Evolutionary conservation across 1,139 yeast species (phyloP).

Genomic region (Candida dubliniensis): DNA sequence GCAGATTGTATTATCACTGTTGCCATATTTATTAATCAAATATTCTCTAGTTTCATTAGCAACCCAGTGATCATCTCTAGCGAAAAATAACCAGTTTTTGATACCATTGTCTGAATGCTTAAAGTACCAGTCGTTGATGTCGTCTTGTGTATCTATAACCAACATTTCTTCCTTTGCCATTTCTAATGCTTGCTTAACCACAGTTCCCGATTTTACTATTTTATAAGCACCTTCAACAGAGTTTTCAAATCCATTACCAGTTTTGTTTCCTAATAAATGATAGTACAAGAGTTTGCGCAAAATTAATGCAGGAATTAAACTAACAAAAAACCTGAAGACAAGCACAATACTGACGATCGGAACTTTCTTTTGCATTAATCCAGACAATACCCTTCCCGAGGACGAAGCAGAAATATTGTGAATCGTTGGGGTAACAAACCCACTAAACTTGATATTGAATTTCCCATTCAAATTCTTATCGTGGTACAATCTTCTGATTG

Average conservation of each 20-base stretch:
- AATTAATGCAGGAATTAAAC: slow-evolving; percentile 20
- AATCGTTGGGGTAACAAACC: slow-evolving; percentile 65
- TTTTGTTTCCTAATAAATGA: slow-evolving; percentile 6
- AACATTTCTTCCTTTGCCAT: slow-evolving; percentile 61
- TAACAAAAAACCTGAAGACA: slow-evolving; percentile 18
- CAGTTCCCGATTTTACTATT: slow-evolving; percentile 38
- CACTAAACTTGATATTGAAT: slow-evolving; percentile 41
- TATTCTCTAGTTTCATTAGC: slow-evolving; percentile 45
- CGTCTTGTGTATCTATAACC: slow-evolving; percentile 42
- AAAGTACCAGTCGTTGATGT: slow-evolving; percentile 52
- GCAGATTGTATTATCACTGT: slow-evolving; percentile 24
- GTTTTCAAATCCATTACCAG: slow-evolving; percentile 27
- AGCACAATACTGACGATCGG: slow-evolving; percentile 35
- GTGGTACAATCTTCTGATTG: slow-evolving; percentile 28
- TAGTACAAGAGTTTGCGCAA: slow-evolving; percentile 5
- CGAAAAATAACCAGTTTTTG: slow-evolving; percentile 58
- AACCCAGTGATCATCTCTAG: slow-evolving; percentile 63
- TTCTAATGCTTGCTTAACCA: slow-evolving; percentile 52
- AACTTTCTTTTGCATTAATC: slow-evolving; percentile 25
- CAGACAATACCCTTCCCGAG: slow-evolving; percentile 45
- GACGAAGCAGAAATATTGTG: slow-evolving; percentile 52
- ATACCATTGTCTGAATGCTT: slow-evolving; percentile 9
- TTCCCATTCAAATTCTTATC: slow-evolving; percentile 21
- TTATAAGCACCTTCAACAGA: slow-evolving; percentile 45
- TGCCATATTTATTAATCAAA: slow-evolving; percentile 37